phyloP scores from a whole-genome alignment of 352 stramenopile species.

The Phytophthora cryptogea region DNA sequence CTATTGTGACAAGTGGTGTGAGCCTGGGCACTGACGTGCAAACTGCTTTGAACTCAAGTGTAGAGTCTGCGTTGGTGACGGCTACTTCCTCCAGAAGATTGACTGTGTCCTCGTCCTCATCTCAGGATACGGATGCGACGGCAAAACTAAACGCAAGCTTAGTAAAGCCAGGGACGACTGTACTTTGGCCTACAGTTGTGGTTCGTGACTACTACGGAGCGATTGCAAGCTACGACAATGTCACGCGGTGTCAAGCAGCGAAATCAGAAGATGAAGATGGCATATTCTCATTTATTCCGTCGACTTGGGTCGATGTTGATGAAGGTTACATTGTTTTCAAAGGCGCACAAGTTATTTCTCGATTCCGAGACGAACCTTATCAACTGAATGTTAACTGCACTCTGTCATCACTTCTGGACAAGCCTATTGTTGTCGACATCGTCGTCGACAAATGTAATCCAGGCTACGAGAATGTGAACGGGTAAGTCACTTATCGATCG shows the following conservation, averaged over 20 bases:
- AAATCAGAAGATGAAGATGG: slow-evolving; percentile 27
- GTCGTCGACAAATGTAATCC: slow-evolving; percentile 55
- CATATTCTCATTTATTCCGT: slow-evolving; percentile 53
- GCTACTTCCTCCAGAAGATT: slow-evolving; percentile 11
- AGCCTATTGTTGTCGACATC: slow-evolving; percentile 37
- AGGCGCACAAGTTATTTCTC: slow-evolving; percentile 41
- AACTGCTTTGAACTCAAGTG: slow-evolving; percentile 7
- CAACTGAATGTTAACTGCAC: slow-evolving; percentile 49
- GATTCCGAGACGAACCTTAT: slow-evolving; percentile 40
- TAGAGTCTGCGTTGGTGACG: not conserved
- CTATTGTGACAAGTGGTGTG: slow-evolving; percentile 64
- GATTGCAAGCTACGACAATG: slow-evolving; percentile 56
- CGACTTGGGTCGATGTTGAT: slow-evolving; percentile 25
- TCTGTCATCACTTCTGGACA: slow-evolving; percentile 23
- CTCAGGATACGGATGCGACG: not conserved
- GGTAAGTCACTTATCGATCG: slow-evolving; percentile 32
- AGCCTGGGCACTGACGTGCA: slow-evolving; percentile 36
- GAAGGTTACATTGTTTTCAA: slow-evolving; percentile 60
- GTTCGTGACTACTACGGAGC: slow-evolving; percentile 61
- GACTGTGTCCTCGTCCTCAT: slow-evolving; percentile 2
- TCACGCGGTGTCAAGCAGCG: slow-evolving; percentile 34
- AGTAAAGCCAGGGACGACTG: slow-evolving; percentile 17
- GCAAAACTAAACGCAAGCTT: slow-evolving; percentile 12
- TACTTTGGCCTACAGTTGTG: slow-evolving; percentile 66
- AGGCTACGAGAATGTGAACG: slow-evolving; percentile 64